Evolutionary conservation across 2,329 filamentous ascomycete genomes (phyloP).

Genomic region (Periconia sp.): DNA sequence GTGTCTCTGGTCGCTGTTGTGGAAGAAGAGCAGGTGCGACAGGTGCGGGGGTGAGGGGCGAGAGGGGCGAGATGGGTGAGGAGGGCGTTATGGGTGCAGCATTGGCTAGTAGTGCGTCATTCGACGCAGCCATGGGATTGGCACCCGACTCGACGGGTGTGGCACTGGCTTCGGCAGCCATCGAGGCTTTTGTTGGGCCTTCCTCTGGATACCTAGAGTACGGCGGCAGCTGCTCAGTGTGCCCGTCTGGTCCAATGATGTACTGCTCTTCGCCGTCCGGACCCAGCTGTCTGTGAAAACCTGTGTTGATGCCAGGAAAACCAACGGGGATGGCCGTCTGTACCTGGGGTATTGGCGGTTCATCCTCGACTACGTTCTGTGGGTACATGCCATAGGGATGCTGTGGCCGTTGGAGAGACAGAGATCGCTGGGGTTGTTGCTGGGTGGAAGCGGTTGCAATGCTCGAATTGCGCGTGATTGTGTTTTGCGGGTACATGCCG

Average conservation of each 20-base stretch:
- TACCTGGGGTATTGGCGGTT: conserved; percentile 39
- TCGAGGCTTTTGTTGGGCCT: conserved; percentile 62
- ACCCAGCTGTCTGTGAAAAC: conserved; percentile 75
- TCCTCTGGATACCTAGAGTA: conserved; percentile 90
- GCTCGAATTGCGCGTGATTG: conserved; percentile 63
- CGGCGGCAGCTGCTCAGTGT: conserved; percentile 88
- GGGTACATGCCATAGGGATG: conserved; percentile 89
- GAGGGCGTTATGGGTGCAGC: conserved; percentile 15
- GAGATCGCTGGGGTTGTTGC: conserved; percentile 62
- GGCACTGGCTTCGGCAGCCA: conserved; percentile 44
- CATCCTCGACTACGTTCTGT: conserved; percentile 71
- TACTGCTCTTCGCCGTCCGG: conserved; percentile 88
- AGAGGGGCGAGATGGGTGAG: conserved; percentile 30
- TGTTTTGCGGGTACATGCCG: conserved; percentile 78
- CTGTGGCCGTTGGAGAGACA: conserved; percentile 70
- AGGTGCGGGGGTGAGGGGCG: conserved; percentile 20
- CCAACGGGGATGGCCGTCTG: conserved; percentile 67
- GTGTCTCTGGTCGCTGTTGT: conserved; percentile 39
- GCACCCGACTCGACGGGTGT: conserved; percentile 33
- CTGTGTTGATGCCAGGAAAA: conserved; percentile 70
- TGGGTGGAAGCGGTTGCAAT: conserved; percentile 74
- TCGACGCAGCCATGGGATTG: conserved; percentile 22
- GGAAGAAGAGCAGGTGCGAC: conserved; percentile 36
- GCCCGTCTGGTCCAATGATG: conserved; percentile 84
- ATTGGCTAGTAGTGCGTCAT: conserved; percentile 26